Conservation (phyloP, 176 grass and related monocot genomes). For the Alloteropsis semialata region DNA sequence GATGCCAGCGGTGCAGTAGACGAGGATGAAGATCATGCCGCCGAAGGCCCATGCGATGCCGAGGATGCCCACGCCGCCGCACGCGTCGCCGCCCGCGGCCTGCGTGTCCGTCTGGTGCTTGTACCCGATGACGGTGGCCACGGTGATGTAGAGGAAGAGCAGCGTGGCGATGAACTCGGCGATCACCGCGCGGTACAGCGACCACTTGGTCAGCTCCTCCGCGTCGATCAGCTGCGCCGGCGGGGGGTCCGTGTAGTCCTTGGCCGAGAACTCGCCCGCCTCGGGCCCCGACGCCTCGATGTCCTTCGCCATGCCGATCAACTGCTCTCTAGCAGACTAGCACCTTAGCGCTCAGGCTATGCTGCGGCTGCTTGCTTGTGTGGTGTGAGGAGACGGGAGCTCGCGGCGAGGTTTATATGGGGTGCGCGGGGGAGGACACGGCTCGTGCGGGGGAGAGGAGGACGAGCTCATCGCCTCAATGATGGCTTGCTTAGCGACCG, state of each 20-base stretch:
- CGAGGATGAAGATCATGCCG: slow-evolving; percentile 88
- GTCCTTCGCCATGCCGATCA: slow-evolving; percentile 67
- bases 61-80: slow-evolving; percentile 75
- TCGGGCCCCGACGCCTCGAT: slow-evolving; percentile 43
- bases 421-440: neutral
- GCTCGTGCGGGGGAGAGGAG: slow-evolving; percentile 9
- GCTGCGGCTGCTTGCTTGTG: neutral
- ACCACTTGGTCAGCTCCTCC: slow-evolving; percentile 77
- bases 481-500: slow-evolving; percentile 24
- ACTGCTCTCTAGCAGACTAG: too few relatives aligned
- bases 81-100: slow-evolving; percentile 43
- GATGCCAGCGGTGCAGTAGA: slow-evolving; percentile 92
- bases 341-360: neutral
- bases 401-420: slow-evolving; percentile 39
- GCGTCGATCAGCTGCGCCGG: slow-evolving; percentile 65
- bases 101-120: slow-evolving; percentile 57
- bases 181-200: slow-evolving; percentile 78
- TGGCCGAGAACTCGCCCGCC: slow-evolving; percentile 49
- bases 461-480: slow-evolving; percentile 23
- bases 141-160: slow-evolving; percentile 86
- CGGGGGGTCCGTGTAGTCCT: slow-evolving; percentile 89
- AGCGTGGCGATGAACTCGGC: slow-evolving; percentile 88
- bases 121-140: slow-evolving; percentile 87
- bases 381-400: slow-evolving; percentile 23
- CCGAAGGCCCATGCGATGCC: slow-evolving; percentile 91